phyloP scores from a whole-genome alignment of 495 filamentous ascomycete species.

The Neurospora intermedia region DNA sequence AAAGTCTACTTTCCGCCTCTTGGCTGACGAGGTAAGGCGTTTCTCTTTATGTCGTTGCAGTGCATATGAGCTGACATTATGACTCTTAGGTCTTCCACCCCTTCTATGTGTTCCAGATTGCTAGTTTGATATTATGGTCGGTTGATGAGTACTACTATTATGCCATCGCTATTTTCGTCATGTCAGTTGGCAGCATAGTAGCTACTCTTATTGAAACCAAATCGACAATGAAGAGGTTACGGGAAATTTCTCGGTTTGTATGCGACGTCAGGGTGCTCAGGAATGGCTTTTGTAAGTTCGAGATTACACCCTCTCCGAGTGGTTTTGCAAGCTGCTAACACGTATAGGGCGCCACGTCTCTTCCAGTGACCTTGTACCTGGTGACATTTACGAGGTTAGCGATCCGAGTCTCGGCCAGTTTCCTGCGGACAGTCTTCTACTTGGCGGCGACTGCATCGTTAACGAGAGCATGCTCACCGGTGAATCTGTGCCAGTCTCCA shows the following conservation, averaged over 20 bases:
- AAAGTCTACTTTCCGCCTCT: constrained; percentile 68
- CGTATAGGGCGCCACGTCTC: constrained; percentile 67
- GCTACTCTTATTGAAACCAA: constrained; percentile 84
- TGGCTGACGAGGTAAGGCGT: constrained; percentile 71
- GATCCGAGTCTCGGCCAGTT: constrained; percentile 91
- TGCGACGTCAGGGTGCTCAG: constrained; percentile 89
- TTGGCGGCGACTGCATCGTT: constrained; percentile 94
- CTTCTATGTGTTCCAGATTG: constrained; percentile 97
- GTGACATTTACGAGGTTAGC: constrained; percentile 94
- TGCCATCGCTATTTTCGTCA: constrained; percentile 88
- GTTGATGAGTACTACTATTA: constrained; percentile 96
- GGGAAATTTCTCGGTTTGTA: constrained; percentile 88
- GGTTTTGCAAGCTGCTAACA: constrained; percentile 14
- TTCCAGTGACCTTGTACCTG: constrained; percentile 84
- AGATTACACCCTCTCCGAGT: background rate
- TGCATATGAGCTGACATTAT: constrained; percentile 3
- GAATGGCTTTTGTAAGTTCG: constrained; percentile 81
- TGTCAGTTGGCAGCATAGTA: constrained; percentile 84
- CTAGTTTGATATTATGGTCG: constrained; percentile 90
- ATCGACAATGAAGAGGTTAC: constrained; percentile 83
- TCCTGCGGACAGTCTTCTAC: constrained; percentile 83
- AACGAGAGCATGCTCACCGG: constrained; percentile 99
- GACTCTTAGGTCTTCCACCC: constrained; percentile 71
- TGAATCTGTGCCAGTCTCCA: constrained; percentile 95
- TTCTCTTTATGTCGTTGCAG: background rate